Conservation (phyloP, 352 stramenopile genomes). For the Pythium guiyangense region DNA sequence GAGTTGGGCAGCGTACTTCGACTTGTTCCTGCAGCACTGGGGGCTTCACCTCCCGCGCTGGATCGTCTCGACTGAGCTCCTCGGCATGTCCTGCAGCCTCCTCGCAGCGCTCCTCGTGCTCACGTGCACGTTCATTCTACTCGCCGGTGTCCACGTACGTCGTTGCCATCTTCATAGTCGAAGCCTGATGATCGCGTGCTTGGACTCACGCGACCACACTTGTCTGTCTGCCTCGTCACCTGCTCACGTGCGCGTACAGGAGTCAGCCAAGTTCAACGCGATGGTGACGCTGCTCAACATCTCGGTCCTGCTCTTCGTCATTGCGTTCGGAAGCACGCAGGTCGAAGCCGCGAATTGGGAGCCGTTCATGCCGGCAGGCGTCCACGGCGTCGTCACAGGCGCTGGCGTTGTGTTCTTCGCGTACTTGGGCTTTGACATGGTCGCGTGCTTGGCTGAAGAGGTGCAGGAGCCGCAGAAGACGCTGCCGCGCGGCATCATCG, state of each 20-base stretch:
- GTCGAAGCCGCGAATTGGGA: constrained; percentile 75
- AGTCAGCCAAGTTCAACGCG: constrained; percentile 91
- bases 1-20: constrained; percentile 87
- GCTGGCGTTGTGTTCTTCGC: constrained; percentile 90
- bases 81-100: constrained; percentile 69
- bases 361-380: constrained; percentile 81
- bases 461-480: constrained; percentile 87
- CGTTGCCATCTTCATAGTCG: neutral
- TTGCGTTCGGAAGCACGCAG: constrained; percentile 72
- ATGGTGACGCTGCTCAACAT: constrained; percentile 89
- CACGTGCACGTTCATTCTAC: constrained; percentile 78
- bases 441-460: constrained; percentile 90
- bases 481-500: constrained; percentile 90
- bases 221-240: constrained; percentile 1
- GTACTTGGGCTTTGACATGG: constrained; percentile 93
- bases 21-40: constrained; percentile 76
- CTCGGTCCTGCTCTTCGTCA: constrained; percentile 87
- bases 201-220: neutral
- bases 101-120: constrained; percentile 80
- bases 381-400: constrained; percentile 85
- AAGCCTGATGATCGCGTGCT: constrained; percentile 1
- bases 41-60: constrained; percentile 58
- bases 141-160: constrained; percentile 77
- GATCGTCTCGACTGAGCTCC: constrained; percentile 48
- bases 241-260: constrained; percentile 29